Conservation (phyloP, 257 asterid species). For the Plectranthus barbatus region DNA sequence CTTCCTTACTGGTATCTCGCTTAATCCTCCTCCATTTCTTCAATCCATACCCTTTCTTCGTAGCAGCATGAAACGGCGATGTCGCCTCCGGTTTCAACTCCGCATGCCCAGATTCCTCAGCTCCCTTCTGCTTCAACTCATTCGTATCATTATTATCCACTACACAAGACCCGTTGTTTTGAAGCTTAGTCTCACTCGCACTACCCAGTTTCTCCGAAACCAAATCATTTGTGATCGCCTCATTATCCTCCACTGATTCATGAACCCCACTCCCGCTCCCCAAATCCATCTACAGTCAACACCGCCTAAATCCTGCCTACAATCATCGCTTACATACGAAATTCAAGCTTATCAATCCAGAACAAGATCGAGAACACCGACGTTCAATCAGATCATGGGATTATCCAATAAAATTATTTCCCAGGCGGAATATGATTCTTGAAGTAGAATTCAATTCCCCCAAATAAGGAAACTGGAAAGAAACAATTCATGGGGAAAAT, state of each 20-base stretch:
- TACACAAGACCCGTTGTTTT: conserved; percentile 24
- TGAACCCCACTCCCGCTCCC: conserved; percentile 29
- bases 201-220: conserved; percentile 12
- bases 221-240: conserved; percentile 17
- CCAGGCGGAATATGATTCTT: conserved; percentile 15
- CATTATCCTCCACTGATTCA: conserved; percentile 48
- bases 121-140: neutral
- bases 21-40: conserved; percentile 78
- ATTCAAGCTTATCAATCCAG: conserved; percentile 18
- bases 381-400: conserved; percentile 50
- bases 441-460: conserved; percentile 17
- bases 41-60: conserved; percentile 48
- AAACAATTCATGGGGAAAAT: conserved; percentile 8
- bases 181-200: conserved; percentile 25
- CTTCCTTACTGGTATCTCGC: conserved; percentile 37
- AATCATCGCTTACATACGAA: neutral
- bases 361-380: conserved; percentile 75
- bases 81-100: neutral
- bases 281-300: conserved; percentile 36
- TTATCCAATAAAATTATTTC: neutral
- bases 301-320: neutral
- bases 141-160: conserved; percentile 12
- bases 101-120: conserved; percentile 3
- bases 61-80: neutral
- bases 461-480: conserved; percentile 1